phyloP scores from a whole-genome alignment of 176 grass and related monocot genomes.

The Otatea glauca region DNA sequence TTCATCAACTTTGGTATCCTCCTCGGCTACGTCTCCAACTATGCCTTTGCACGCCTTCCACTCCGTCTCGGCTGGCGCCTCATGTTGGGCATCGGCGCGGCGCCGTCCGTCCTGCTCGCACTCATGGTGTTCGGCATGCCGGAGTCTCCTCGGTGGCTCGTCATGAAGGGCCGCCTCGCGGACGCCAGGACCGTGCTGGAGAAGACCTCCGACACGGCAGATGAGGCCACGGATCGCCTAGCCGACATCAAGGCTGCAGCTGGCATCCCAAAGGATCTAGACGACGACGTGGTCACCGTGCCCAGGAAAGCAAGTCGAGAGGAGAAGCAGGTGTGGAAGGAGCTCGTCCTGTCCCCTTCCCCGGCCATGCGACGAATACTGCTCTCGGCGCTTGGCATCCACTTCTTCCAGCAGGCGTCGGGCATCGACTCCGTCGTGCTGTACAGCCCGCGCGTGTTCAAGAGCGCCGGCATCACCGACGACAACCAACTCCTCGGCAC shows the following conservation, averaged over 20 bases:
- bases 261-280: conserved; percentile 53
- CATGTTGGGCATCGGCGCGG: conserved; percentile 72
- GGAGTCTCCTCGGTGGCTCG: conserved; percentile 80
- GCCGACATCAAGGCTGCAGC: conserved; percentile 68
- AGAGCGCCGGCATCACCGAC: conserved; percentile 56
- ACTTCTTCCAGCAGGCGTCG: conserved; percentile 71
- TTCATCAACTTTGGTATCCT: conserved; percentile 88
- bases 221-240: conserved; percentile 64
- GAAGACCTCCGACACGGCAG: conserved; percentile 61
- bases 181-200: conserved; percentile 61
- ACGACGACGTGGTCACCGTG: conserved; percentile 61
- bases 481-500: conserved; percentile 51
- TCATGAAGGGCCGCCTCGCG: conserved; percentile 67
- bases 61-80: conserved; percentile 59
- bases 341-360: conserved; percentile 56
- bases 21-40: conserved; percentile 84
- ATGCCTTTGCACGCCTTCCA: conserved; percentile 49
- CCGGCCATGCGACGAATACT: conserved; percentile 62
- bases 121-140: conserved; percentile 76
- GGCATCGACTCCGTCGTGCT: conserved; percentile 71
- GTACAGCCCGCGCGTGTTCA: conserved; percentile 71
- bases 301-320: conserved; percentile 24
- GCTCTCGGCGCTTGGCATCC: conserved; percentile 51
- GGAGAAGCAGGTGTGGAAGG: conserved; percentile 68
- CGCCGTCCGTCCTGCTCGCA: conserved; percentile 61